These are phyloP conservation scores for Phoma sp. DNA, from an alignment of 2,329 filamentous ascomycete species.

Conservation along the genomic window DNA sequence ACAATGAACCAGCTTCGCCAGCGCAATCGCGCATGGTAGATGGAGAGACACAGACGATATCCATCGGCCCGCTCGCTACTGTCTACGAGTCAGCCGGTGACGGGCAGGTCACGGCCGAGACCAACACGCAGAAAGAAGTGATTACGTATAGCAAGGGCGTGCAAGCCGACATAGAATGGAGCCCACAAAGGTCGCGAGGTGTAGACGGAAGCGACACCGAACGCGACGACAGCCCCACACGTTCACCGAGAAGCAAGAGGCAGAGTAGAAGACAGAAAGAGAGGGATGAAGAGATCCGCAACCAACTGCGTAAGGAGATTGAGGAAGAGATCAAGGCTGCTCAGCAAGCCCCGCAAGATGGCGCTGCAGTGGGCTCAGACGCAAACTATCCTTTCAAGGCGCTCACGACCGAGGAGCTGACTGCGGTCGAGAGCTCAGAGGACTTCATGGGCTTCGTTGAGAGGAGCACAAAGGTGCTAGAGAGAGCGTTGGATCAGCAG, in stretches of 20 bases:
- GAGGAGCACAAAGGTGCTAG: constrained; percentile 94
- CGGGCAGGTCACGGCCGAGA: constrained; percentile 74
- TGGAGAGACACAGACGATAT: constrained; percentile 69
- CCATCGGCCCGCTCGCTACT: constrained; percentile 74
- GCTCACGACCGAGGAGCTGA: constrained; percentile 82
- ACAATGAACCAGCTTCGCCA: constrained; percentile 52
- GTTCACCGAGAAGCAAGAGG: constrained; percentile 67
- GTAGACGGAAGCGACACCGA: constrained; percentile 62
- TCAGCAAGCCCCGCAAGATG: constrained; percentile 53
- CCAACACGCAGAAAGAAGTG: constrained; percentile 70
- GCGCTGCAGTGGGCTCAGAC: constrained; percentile 54
- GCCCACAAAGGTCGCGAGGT: constrained; percentile 58
- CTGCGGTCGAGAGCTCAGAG: constrained; percentile 87
- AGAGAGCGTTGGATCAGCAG: constrained; percentile 90
- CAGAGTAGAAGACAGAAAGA: constrained; percentile 79
- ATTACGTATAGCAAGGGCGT: constrained; percentile 98
- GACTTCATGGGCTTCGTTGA: constrained; percentile 97
- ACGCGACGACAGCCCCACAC: constrained; percentile 65
- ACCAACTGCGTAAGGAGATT: constrained; percentile 84
- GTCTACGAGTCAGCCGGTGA: constrained; percentile 73
- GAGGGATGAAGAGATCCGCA: constrained; percentile 85
- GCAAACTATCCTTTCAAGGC: constrained; percentile 76
- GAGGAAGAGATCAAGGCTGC: constrained; percentile 85
- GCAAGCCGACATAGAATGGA: constrained; percentile 83
- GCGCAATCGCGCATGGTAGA: constrained; percentile 41